Conservation (phyloP, 192 early-diverging fungal genomes). For the Backusella luteola region DNA sequence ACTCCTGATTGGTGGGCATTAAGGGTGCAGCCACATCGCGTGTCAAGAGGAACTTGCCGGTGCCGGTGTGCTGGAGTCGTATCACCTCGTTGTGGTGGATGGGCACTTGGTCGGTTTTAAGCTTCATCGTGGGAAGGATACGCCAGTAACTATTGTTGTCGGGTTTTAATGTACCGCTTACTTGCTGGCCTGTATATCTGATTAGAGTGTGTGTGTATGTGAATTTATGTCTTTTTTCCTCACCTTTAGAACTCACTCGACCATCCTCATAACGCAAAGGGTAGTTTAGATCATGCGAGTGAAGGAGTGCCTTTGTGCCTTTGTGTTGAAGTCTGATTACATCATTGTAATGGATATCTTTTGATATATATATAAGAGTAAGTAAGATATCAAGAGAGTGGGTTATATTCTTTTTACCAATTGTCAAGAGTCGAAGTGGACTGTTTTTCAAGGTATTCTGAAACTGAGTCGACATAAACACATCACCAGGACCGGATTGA, state of each 20-base stretch:
- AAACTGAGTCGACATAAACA: slow-evolving; percentile 88
- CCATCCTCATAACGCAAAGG: slow-evolving; percentile 92
- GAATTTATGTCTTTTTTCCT: neutral
- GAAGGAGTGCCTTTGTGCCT: slow-evolving; percentile 71
- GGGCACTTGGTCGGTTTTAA: slow-evolving; percentile 28
- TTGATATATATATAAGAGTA: neutral
- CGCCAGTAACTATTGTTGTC: slow-evolving; percentile 79
- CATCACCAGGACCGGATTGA: slow-evolving; percentile 86
- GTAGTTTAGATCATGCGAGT: slow-evolving; percentile 77
- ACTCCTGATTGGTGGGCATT: slow-evolving; percentile 64
- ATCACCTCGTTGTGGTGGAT: slow-evolving; percentile 77
- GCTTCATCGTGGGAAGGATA: slow-evolving; percentile 38
- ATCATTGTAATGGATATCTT: slow-evolving; percentile 77
- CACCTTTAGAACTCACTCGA: slow-evolving; percentile 80
- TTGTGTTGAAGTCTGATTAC: slow-evolving; percentile 80
- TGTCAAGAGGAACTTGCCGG: slow-evolving; percentile 56
- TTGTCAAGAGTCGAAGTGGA: slow-evolving; percentile 58
- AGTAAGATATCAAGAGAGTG: neutral
- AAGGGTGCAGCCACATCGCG: slow-evolving; percentile 64
- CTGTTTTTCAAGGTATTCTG: slow-evolving; percentile 81
- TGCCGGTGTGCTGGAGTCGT: slow-evolving; percentile 67
- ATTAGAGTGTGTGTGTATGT: neutral
- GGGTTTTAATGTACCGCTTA: slow-evolving; percentile 77
- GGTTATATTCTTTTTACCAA: slow-evolving; percentile 13
- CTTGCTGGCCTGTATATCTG: slow-evolving; percentile 69